Evolutionary conservation across 352 stramenopile species (phyloP).

Genomic region (Globisporangium perplexum): DNA sequence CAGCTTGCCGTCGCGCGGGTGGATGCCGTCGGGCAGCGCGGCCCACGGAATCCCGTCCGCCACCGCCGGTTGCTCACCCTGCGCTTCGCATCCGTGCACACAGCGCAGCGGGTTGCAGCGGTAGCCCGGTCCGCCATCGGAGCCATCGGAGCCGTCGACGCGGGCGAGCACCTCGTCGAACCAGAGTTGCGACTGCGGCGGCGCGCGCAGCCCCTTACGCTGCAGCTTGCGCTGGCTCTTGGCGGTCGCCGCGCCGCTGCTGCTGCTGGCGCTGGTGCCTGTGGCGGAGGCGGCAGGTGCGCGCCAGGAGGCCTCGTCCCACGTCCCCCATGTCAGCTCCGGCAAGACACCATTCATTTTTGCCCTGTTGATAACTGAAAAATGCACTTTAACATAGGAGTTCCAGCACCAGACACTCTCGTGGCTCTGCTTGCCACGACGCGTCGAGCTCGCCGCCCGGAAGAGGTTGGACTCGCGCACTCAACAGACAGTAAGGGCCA

Average conservation of each 20-base stretch:
- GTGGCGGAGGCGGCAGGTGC: constrained; percentile 2
- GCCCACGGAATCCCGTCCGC: constrained; percentile 53
- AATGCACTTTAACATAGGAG: too few relatives aligned
- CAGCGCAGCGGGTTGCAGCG: constrained; percentile 58
- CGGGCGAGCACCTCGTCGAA: constrained; percentile 66
- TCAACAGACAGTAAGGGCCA: too few relatives aligned
- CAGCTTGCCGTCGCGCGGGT: constrained; percentile 64
- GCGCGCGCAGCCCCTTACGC: constrained; percentile 37
- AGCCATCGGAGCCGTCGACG: constrained; percentile 36
- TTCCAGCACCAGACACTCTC: too few relatives aligned
- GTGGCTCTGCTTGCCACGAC: neutral
- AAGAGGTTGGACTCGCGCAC: too few relatives aligned
- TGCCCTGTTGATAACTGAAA: neutral
- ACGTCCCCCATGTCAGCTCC: constrained; percentile 69
- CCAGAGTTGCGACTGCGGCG: constrained; percentile 50
- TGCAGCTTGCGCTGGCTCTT: constrained; percentile 47
- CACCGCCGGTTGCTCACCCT: neutral
- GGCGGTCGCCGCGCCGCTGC: constrained; percentile 4
- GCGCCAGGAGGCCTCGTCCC: constrained; percentile 37
- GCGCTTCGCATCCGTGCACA: constrained; percentile 13
- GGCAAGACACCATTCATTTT: constrained; percentile 76
- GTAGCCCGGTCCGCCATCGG: constrained; percentile 38
- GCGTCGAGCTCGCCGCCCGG: too few relatives aligned
- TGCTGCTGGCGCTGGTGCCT: neutral
- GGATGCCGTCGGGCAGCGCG: constrained; percentile 53